Base-by-base conservation (phyloP, 768 basidiomycete genomes). In the Amanita rimosa region DNA sequence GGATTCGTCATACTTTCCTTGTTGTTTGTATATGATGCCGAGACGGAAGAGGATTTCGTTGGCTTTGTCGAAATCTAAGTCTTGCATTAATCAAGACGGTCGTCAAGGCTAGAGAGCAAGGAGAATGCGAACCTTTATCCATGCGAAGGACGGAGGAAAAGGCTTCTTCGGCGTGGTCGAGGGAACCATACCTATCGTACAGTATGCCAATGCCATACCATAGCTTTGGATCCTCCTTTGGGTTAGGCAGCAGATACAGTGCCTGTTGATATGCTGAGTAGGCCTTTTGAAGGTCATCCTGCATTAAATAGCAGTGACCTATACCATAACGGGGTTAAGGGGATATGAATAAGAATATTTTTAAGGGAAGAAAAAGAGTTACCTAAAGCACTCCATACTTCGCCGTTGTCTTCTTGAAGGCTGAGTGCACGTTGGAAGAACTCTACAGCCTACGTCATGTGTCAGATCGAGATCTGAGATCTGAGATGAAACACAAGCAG, bases 201-300 rank as follows among this genome's bases (percentile, higher is more conserved):
- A 98, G 81, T 50, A 98, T 98, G 29, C 96, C 96, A 61, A 99
- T 98, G 31, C 96, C 96, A 62, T 98, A 99, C 96, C 96, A 99
- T 7, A 99, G 74, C 62, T 98, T 97, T 3, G 95, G 94, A 64
- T 99, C 96, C 77, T 98, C 83, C 74, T 96, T 96, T 13, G 95
- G 95, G 58, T 95, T 94, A 2, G 91, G 91, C 33, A 99, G 79
- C 54, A 94, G 76, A 64, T 95, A 97, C 19, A 99, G 76, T 2
- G 96, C 96, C 64, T 98, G 95, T 67, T 99, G 94, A 66, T 99
- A 99, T 13, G 96, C 94, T 1, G 89, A 85, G 65, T 98, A 98
- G 0, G 96, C 96, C 71, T 95, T 96, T 70, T 95, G 93, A 40
- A 99, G 79, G 69, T 98, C 93, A 62, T 98, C 96, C 62, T 96